These are phyloP conservation scores for Tuber aestivum DNA, from an alignment of 495 filamentous ascomycete genomes.

Conservation along the genomic window DNA sequence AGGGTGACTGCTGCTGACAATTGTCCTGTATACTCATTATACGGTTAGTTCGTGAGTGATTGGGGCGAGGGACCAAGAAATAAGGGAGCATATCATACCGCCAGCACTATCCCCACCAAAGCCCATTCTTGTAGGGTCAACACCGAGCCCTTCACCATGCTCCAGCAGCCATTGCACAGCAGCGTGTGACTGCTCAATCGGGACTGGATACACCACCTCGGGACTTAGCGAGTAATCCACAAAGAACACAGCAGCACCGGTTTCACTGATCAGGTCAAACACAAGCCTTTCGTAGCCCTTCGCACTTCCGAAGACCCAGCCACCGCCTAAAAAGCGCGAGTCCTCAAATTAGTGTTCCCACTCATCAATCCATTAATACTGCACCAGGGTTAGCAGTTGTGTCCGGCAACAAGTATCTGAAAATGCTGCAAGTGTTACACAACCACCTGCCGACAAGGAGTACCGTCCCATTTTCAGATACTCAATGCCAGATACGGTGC, in stretches of 20 bases:
- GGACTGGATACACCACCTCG: constrained; percentile 41
- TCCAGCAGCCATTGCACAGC: constrained; percentile 36
- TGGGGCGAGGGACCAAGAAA: background rate
- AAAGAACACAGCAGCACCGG: constrained; percentile 41
- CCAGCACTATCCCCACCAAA: constrained; percentile 43
- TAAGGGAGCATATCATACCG: constrained; percentile 7
- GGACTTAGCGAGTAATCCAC: constrained; percentile 40
- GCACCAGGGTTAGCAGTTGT: too few relatives aligned
- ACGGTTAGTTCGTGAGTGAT: background rate
- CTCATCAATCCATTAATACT: background rate
- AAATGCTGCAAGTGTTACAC: too few relatives aligned
- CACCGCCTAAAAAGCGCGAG: constrained; percentile 20
- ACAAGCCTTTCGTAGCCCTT: constrained; percentile 25
- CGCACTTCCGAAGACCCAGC: constrained; percentile 21
- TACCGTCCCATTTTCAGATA: too few relatives aligned
- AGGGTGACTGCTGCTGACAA: constrained; percentile 18
- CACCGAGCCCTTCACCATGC: constrained; percentile 23
- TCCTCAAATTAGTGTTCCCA: background rate
- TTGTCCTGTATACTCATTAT: constrained; percentile 11
- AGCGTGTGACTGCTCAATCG: constrained; percentile 40
- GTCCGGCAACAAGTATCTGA: too few relatives aligned
- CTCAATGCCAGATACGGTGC: too few relatives aligned
- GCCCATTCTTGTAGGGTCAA: constrained; percentile 23
- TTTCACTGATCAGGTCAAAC: constrained; percentile 27
- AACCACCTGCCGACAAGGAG: too few relatives aligned